These are phyloP conservation scores for Aquilaria sinensis DNA, from an alignment of 345 rosid genomes.

Conservation along the genomic window DNA sequence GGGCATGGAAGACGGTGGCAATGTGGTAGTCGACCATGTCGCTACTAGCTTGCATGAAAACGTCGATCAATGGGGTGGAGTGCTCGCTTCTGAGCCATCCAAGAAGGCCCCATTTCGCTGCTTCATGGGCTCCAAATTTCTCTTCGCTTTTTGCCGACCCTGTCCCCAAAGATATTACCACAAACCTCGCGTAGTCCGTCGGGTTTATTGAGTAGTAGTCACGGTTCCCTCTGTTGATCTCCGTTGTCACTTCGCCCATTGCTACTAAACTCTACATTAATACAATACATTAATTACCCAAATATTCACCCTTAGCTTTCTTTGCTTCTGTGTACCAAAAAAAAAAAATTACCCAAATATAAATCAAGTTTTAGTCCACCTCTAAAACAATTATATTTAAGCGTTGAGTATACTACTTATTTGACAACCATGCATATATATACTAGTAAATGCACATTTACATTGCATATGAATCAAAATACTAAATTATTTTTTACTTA, in stretches of 20 bases:
- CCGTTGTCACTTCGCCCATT: slow-evolving; percentile 34
- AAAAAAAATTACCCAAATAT: too few species aligned
- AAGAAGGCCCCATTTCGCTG: slow-evolving; percentile 34
- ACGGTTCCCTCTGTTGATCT: slow-evolving; percentile 9
- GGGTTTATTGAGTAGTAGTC: slow-evolving; percentile 24
- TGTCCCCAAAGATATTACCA: slow-evolving; percentile 38
- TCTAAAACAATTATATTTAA: too few species aligned
- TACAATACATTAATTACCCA: too few species aligned
- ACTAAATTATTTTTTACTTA: too few species aligned
- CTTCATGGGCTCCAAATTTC: slow-evolving; percentile 26
- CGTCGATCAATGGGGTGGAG: slow-evolving; percentile 29
- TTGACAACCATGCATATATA: too few species aligned
- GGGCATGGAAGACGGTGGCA: slow-evolving; percentile 30
- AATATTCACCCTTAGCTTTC: too few species aligned
- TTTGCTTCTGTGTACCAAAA: too few species aligned
- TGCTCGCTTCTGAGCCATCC: slow-evolving; percentile 31
- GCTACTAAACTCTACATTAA: slow-evolving; percentile 31
- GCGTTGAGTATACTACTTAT: too few species aligned
- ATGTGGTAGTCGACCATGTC: slow-evolving; percentile 38
- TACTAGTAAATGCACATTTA: too few species aligned
- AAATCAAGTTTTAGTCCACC: too few species aligned
- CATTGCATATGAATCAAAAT: too few species aligned
- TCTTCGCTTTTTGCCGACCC: slow-evolving; percentile 19
- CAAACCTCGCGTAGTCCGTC: slow-evolving; percentile 23
- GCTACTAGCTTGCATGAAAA: slow-evolving; percentile 29